phyloP scores from a whole-genome alignment of 1,139 yeast genomes.

The Geotrichum cucujoidarum region DNA sequence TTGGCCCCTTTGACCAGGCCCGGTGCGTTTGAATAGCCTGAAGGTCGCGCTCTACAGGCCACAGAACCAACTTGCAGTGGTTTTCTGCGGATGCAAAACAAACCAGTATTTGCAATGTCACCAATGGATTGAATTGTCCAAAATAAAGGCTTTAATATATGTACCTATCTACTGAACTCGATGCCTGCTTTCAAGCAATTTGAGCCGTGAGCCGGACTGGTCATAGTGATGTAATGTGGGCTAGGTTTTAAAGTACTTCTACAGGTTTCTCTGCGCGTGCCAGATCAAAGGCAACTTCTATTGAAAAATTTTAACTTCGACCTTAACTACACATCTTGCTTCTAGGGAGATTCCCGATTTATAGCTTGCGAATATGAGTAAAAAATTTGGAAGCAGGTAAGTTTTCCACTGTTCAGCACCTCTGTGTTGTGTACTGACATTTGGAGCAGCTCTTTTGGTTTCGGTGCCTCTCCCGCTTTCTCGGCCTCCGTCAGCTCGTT shows the following conservation, averaged over 20 bases:
- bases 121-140: too few relatives aligned
- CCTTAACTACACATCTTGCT: not conserved
- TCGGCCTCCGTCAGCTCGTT: conserved; percentile 9
- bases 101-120: too few relatives aligned
- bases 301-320: not conserved
- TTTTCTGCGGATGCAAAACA: too few relatives aligned
- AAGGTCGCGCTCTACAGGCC: too few relatives aligned
- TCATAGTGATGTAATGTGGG: not conserved
- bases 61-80: too few relatives aligned
- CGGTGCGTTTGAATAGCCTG: too few relatives aligned
- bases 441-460: conserved; percentile 7
- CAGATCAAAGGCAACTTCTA: conserved; percentile 5
- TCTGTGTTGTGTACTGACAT: not conserved
- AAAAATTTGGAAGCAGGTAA: conserved; percentile 12
- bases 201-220: too few relatives aligned
- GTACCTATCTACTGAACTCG: too few relatives aligned
- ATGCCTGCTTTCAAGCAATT: too few relatives aligned
- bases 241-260: not conserved
- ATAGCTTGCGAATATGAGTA: not conserved
- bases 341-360: not conserved
- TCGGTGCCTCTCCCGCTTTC: conserved; percentile 6
- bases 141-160: too few relatives aligned
- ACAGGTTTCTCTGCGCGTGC: not conserved
- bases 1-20: too few relatives aligned
- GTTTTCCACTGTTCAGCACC: not conserved